Percentiles rank a stretch among this genome's conserved stretches.
Conservation (phyloP, 208 protist species). For the Herpetomonas muscarum region DNA sequence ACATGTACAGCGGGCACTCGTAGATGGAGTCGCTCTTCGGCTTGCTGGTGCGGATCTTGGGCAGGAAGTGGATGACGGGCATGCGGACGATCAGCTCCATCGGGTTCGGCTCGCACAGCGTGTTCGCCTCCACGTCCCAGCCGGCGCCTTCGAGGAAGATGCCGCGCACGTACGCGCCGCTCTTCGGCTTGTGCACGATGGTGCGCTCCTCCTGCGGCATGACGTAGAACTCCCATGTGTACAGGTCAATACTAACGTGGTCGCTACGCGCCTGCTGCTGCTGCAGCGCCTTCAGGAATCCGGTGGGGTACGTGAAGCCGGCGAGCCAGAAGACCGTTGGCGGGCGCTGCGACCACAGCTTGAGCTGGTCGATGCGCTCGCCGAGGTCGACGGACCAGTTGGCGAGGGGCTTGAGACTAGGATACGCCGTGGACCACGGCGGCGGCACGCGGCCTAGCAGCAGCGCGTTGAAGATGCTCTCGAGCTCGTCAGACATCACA, state of each 20-base stretch:
- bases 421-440: conserved; percentile 95
- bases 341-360: conserved; percentile 87
- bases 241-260: conserved; percentile 95
- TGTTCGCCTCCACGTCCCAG: conserved; percentile 90
- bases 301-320: conserved; percentile 98
- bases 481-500: conserved; percentile 96
- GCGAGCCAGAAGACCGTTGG: conserved; percentile 97
- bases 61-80: conserved; percentile 99
- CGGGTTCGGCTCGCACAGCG: conserved; percentile 93
- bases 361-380: conserved; percentile 92
- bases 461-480: conserved; percentile 91
- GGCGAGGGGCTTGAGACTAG: conserved; percentile 95
- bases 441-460: conserved; percentile 91
- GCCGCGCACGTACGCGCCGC: conserved; percentile 96
- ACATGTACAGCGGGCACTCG: conserved; percentile 97
- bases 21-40: conserved; percentile 85
- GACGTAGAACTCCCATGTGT: conserved; percentile 97
- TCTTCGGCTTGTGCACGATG: conserved; percentile 89
- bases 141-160: conserved; percentile 97
- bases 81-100: conserved; percentile 96
- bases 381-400: conserved; percentile 96
- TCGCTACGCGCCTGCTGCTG: conserved; percentile 92
- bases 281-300: conserved; percentile 97
- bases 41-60: conserved; percentile 89
- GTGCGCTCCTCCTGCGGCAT: conserved; percentile 87